These are phyloP conservation scores for Forsythia viridissima DNA, from an alignment of 257 asterid genomes.

Conservation along the genomic window DNA sequence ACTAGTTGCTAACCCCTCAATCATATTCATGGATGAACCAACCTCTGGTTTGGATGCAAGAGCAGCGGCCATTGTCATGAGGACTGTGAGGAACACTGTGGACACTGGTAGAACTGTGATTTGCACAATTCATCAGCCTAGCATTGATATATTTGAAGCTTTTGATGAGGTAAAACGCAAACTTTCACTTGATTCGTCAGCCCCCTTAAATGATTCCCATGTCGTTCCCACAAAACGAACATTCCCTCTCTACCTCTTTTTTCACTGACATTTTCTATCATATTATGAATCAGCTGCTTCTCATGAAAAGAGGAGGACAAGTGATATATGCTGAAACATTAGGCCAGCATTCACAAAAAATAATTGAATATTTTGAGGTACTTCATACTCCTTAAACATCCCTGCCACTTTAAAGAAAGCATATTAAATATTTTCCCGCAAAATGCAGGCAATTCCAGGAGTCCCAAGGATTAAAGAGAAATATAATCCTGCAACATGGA, in stretches of 20 bases:
- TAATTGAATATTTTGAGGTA: conserved; percentile 65
- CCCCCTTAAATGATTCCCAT: too few species aligned
- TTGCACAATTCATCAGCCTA: conserved; percentile 76
- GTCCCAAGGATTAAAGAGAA: conserved; percentile 41
- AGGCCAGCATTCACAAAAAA: conserved; percentile 48
- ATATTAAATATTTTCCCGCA: neutral
- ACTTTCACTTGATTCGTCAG: too few species aligned
- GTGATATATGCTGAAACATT: conserved; percentile 62
- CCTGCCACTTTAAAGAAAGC: neutral
- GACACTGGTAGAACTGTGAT: conserved; percentile 74
- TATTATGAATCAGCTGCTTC: conserved; percentile 47
- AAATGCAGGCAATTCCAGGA: conserved; percentile 40
- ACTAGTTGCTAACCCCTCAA: conserved; percentile 70
- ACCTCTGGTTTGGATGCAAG: conserved; percentile 77
- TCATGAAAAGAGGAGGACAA: conserved; percentile 69
- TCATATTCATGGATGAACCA: conserved; percentile 75
- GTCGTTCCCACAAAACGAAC: neutral
- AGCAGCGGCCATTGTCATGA: conserved; percentile 76
- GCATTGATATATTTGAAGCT: conserved; percentile 70
- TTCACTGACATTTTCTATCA: conserved; percentile 9
- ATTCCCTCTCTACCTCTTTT: neutral
- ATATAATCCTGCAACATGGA: conserved; percentile 64
- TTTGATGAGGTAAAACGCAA: conserved; percentile 81
- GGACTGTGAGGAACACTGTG: conserved; percentile 71
- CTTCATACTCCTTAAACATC: neutral